Evolutionary conservation across 345 rosid species (phyloP), one percentile per base, ranked within the genome.

Genomic region (Diplotaxis tenuifolia): DNA sequence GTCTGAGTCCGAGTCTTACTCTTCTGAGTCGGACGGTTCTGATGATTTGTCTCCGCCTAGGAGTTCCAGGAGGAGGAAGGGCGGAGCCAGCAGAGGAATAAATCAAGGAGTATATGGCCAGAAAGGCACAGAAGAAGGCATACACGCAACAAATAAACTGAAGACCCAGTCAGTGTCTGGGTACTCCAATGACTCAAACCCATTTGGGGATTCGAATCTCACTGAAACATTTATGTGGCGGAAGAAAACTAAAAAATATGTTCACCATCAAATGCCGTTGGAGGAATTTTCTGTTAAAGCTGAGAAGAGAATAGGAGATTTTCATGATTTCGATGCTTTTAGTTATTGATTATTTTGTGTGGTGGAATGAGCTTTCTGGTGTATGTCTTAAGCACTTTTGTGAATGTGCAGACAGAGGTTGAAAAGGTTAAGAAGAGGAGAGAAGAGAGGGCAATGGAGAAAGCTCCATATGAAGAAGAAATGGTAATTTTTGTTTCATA

Each of bases 211-310:
- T n/a, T n/a, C n/a, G n/a, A n/a, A n/a, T n/a, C n/a, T n/a, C n/a
- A n/a, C n/a, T n/a, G n/a, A n/a, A n/a, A n/a, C n/a, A 71, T 89
- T 91, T 83, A 96, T 94, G 9, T 94, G 97, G 96, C 76, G 90
- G 49, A 94, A 94, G 84, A 91, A 91, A 83, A 94, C 91, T 60
- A 96, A 89, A 76, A 88, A 84, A 6, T 96, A 91, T 85, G 92
- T 94, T 67, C 2, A 82, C 32, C 87, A 82, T 28, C 96, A 96
- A 25, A 89, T 75, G 11, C 76, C 89, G 0, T 81, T 91, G 56
- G 96, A 88, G 1, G 79, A 15, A 57, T 94, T 89, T 74, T 87
- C 97, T 0, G 79, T 83, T 34, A 94, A 85, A 84, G 87, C 97
- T 18, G 98, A 94, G 90, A 94, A 85, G 80, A 87, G 83, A 84